Base-by-base conservation (phyloP, 192 early-diverging fungal genomes). In the Entrophospora sp. region DNA sequence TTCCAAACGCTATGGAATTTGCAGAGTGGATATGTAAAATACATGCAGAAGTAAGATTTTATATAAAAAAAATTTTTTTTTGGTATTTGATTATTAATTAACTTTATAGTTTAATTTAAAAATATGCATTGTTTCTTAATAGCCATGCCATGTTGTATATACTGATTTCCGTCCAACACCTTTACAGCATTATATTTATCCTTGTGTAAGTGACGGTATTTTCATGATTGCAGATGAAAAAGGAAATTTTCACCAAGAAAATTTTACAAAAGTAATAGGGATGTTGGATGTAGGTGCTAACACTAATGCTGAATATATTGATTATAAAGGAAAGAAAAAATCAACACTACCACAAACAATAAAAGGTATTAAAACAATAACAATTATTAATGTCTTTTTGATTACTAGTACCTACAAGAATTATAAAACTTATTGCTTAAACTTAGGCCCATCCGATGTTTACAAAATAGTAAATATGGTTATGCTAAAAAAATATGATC, bases 1-100 rank as follows among this genome's bases (percentile, higher is more conserved):
- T 98, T 67, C 96, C 96, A 28, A 98, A 98, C 56, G 93, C 96
- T 14, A 90, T 94, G 87, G 89, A 98, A 72, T 98, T 98, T 81
- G 96, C 96, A 28, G 89, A 96, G 79, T 98, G 96, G 96, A 95
- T 98, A 66, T 88, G 87, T 67, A 92, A 89, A 66, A 89, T 91
- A 30, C 90, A 98, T 79, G 83, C 91, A 64, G 92, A 94, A 28
- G 53, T 32, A 28, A 25, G 25, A n/a, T 28, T 30, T 57, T 10
- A 57, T 57, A 14, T 57, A n/a, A n/a, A n/a, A n/a, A n/a, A n/a
- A n/a, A n/a, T n/a, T n/a, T n/a, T n/a, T n/a, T 57, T 34, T 57
- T 14, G 12, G n/a, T n/a, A n/a, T n/a, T n/a, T n/a, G n/a, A n/a
- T n/a, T n/a, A n/a, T n/a, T 57, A 25, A 1, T 14, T 30, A 30